Base-by-base conservation (phyloP, 2,329 filamentous ascomycete genomes). In the Botryotinia globosa region DNA sequence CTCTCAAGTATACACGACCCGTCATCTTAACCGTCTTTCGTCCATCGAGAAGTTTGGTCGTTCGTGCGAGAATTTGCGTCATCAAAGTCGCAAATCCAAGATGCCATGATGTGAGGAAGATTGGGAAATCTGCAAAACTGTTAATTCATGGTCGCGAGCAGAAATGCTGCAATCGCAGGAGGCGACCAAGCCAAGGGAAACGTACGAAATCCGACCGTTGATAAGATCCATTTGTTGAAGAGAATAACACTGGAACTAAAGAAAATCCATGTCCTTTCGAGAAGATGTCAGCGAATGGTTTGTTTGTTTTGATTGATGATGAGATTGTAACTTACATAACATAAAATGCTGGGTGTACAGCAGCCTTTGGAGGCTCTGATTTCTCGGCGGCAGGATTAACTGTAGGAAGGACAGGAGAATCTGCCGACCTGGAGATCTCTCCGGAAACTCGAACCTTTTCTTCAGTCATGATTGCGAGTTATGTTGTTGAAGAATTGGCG, bases 141-240 rank as follows among this genome's bases (percentile, higher is more conserved):
- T 83, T 77, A 84, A 80, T 73, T 63, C 73, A n/a, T 25, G 18
- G 39, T 45, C 63, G 44, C 56, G 22, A 44, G 32, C 74, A 61
- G 61, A 70, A 42, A 42, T 9, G 34, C 2, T 42, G 68, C 20
- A n/a, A 44, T 63, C 5, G 51, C 54, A 34, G 34, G 22, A 56
- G 25, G 22, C 25, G 42, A 64, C n/a, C 22, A 18, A 61, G 29
- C 25, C n/a, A 32, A 32, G 61, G 42, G 51, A 29, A 76, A 82
- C 90, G 86, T 87, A 93, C 91, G 88, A 86, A 98, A 98, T 76
- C 93, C 88, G 75, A 91, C 87, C 56, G 91, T 94, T 80, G 95
- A 91, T 75, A 98, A 88, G 80, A 99, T 94, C 90, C 93, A 97
- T 89, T 99, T 99, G 90, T 99, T 98, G 91, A 98, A 98, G 75